Conservation (phyloP, 2,329 filamentous ascomycete species). For the Emergomyces orientalis region DNA sequence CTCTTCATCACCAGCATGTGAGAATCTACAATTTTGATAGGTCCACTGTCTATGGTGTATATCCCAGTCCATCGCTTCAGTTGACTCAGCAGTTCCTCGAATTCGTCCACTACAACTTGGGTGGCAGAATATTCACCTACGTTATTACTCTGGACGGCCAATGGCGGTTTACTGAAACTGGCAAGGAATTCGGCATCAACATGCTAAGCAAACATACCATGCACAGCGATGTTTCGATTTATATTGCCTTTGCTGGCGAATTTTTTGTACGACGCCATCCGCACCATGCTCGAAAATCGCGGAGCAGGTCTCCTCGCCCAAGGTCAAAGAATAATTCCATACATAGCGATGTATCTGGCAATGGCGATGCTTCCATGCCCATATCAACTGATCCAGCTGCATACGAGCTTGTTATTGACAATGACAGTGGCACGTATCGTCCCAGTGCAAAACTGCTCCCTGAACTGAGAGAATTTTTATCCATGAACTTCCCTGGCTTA, state of each 20-base stretch:
- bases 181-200: conserved; percentile 91
- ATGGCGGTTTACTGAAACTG: conserved; percentile 87
- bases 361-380: conserved; percentile 28
- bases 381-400: conserved; percentile 45
- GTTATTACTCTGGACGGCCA: conserved; percentile 79
- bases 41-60: conserved; percentile 61
- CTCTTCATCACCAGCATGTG: conserved; percentile 79
- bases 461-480: conserved; percentile 59
- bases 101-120: conserved; percentile 76
- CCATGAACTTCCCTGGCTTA: conserved; percentile 65
- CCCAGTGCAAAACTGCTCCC: conserved; percentile 71
- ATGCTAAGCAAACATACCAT: conserved; percentile 91
- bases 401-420: conserved; percentile 89
- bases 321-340: conserved; percentile 40
- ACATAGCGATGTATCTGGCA: conserved; percentile 36
- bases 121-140: conserved; percentile 82
- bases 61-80: conserved; percentile 57
- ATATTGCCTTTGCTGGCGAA: conserved; percentile 86
- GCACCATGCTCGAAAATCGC: conserved; percentile 12
- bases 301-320: conserved; percentile 19
- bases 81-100: conserved; percentile 74
- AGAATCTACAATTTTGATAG: conserved; percentile 83
- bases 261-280: conserved; percentile 68
- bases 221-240: conserved; percentile 86
- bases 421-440: conserved; percentile 87